Evolutionary conservation across 257 asterid genomes (phyloP).

Genomic region (Solanum dulcamara): DNA sequence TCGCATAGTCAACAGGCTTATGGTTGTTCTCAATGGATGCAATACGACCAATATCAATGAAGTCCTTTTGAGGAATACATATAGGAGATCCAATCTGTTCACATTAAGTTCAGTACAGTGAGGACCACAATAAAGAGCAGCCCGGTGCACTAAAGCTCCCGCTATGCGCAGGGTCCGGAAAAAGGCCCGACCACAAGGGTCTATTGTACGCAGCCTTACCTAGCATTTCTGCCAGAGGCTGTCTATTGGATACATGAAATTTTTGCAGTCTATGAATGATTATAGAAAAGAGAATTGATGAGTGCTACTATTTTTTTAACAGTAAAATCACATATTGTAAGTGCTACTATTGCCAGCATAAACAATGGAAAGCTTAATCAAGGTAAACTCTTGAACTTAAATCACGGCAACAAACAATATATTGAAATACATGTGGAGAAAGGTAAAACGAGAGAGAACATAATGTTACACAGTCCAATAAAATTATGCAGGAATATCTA

Average conservation of each 20-base stretch:
- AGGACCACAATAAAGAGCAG: background rate
- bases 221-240: too few relatives aligned
- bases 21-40: slow-evolving; percentile 91
- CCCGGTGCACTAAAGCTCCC: too few relatives aligned
- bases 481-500: background rate
- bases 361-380: background rate
- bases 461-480: background rate
- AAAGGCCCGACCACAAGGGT: too few relatives aligned
- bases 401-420: background rate
- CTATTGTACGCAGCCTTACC: too few relatives aligned
- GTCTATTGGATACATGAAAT: background rate
- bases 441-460: background rate
- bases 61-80: slow-evolving; percentile 74
- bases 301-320: background rate
- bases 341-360: background rate
- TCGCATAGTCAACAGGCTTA: slow-evolving; percentile 78
- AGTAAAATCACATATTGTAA: background rate
- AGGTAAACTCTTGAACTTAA: background rate
- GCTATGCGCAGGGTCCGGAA: too few relatives aligned
- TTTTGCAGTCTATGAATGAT: background rate
- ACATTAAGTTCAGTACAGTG: slow-evolving; percentile 37
- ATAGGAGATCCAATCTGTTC: slow-evolving; percentile 16
- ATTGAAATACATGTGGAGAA: background rate
- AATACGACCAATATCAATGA: slow-evolving; percentile 78
- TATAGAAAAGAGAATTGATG: background rate